Percentiles rank a stretch among this genome's conserved stretches.
Evolutionary conservation across 2,329 filamentous ascomycete species (phyloP).

Genomic region (Hypoxylon sp.): DNA sequence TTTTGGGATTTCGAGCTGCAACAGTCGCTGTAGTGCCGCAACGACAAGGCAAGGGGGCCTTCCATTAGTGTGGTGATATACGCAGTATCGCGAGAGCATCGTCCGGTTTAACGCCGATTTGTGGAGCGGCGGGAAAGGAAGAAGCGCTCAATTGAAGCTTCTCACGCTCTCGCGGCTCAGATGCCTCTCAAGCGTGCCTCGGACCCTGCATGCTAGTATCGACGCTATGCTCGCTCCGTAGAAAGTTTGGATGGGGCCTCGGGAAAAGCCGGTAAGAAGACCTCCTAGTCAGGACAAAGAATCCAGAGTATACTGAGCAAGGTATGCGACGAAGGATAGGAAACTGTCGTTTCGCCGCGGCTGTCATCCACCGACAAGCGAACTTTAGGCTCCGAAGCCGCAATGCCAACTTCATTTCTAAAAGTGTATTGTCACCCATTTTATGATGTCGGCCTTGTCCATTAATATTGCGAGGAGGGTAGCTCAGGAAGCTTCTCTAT

Average conservation of each 20-base stretch:
- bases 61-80: conserved; percentile 28
- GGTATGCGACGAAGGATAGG: conserved; percentile 12
- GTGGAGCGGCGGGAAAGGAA: conserved; percentile 36
- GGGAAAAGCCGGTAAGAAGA: conserved; percentile 40
- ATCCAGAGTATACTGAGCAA: conserved; percentile 20
- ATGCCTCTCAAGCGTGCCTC: conserved; percentile 24
- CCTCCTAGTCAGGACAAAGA: conserved; percentile 10
- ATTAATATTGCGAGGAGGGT: conserved; percentile 34
- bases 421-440: conserved; percentile 39
- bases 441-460: conserved; percentile 32
- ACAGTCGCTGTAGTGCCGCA: conserved; percentile 29
- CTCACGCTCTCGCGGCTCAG: conserved; percentile 30
- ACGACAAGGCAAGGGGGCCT: conserved; percentile 27
- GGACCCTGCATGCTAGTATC: conserved; percentile 38
- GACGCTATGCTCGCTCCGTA: conserved; percentile 41
- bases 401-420: conserved; percentile 41
- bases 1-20: conserved; percentile 40
- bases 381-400: conserved; percentile 40
- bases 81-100: conserved; percentile 40
- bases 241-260: conserved; percentile 32
- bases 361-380: conserved; percentile 16
- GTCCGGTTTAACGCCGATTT: conserved; percentile 40
- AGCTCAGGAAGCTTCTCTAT: conserved; percentile 16
- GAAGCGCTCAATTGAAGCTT: conserved; percentile 22
- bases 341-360: conserved; percentile 16